Evolutionary conservation across 495 filamentous ascomycete species (phyloP), one percentile per base, ranked within the genome.

Genomic region (Neurospora discreta): DNA sequence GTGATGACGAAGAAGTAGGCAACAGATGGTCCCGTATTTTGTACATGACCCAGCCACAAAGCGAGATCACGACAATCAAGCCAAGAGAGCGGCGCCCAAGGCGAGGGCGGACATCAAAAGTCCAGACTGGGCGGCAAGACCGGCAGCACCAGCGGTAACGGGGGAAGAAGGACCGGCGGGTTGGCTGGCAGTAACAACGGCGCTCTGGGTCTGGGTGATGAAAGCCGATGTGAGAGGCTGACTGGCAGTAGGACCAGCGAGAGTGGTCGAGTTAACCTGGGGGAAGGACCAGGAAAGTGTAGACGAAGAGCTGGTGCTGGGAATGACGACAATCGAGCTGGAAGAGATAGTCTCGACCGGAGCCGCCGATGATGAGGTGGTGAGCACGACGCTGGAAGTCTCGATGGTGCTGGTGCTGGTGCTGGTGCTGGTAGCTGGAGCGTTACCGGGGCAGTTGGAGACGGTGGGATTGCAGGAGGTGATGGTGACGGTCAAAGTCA

Each of bases 401-500:
- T 40, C 71, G 20, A 69, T 68, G 44, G 72, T 74, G 39, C 75
- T 52, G 69, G 75, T 75, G 33, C 74, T 52, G 69, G 75, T 75
- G 33, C 74, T 72, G 68, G 76, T 72, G 65, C 74, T 73, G 70
- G 76, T 75, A 39, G 78, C 76, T 5, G 79, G 75, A 23, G 75
- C 77, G 76, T 70, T 77, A 72, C 78, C 74, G 39, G 85, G 81
- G 82, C 86, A 82, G 71, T 79, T 75, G 69, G 85, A 80, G 77
- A 78, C 78, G 41, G 78, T 80, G 10, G 82, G 80, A 75, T 80
- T 83, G 80, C 83, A 84, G 78, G 81, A 73, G 71, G 82, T 84
- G 75, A 85, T 81, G 74, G 84, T 85, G 77, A 84, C 75, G 39
- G 82, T 84, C 69, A 79, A 74, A 41, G 83, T 84, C 74, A 82